phyloP scores from a whole-genome alignment of 2,329 filamentous ascomycete species.

The Colletotrichum costaricense region DNA sequence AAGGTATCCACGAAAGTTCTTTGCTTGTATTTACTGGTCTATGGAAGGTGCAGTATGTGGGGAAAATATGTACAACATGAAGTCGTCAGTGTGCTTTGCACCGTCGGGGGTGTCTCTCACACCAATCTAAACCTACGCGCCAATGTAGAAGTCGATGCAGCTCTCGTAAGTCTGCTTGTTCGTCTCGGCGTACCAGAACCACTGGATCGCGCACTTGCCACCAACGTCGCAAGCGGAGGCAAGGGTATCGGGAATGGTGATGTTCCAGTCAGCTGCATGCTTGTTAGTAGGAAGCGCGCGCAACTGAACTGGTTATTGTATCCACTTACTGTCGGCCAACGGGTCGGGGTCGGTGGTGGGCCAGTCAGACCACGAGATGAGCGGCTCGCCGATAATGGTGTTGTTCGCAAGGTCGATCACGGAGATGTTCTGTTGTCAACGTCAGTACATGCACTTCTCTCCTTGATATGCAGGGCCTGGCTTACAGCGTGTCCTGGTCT shows the following conservation, averaged over 20 bases:
- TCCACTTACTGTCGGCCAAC: constrained; percentile 38
- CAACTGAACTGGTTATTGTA: constrained; percentile 35
- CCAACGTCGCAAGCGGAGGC: constrained; percentile 57
- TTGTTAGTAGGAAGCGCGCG: constrained; percentile 40
- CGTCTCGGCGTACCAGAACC: constrained; percentile 68
- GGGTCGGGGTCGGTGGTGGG: constrained; percentile 34
- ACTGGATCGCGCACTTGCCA: constrained; percentile 64
- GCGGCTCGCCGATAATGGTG: constrained; percentile 58
- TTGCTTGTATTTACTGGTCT: background rate
- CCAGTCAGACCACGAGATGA: constrained; percentile 54
- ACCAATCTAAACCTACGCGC: background rate
- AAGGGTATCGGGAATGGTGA: constrained; percentile 64
- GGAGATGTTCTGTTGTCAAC: constrained; percentile 54
- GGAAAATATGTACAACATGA: background rate
- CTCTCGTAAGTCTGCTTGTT: constrained; percentile 72
- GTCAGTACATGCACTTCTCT: constrained; percentile 34
- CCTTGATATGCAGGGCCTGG: background rate
- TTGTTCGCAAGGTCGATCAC: constrained; percentile 59
- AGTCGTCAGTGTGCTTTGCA: background rate
- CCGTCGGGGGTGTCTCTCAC: too few species aligned
- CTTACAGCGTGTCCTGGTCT: constrained; percentile 44
- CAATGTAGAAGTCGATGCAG: constrained; percentile 66
- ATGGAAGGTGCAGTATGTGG: background rate
- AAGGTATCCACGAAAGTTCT: background rate
- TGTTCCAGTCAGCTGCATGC: constrained; percentile 54